A percentile compares a stretch with the other conserved stretches of the same genome.
These are phyloP conservation scores for Xylariomycetidae sp. DNA, from an alignment of 2,329 filamentous ascomycete genomes.

Conservation along the genomic window DNA sequence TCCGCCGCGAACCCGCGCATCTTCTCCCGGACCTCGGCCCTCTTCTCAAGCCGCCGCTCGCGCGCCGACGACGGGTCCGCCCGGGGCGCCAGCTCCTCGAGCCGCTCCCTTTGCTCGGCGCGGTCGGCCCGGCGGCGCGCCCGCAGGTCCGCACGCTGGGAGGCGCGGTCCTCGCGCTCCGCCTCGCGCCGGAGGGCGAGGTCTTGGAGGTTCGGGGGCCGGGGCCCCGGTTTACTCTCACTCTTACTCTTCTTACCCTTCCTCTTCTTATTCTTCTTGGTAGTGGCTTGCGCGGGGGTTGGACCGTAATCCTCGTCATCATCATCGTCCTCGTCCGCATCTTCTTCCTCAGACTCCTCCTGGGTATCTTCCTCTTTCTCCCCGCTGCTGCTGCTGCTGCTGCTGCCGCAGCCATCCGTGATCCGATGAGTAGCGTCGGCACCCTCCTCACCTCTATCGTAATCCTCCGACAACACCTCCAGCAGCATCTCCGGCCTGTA, in stretches of 20 bases:
- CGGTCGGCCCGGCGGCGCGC: conserved; percentile 61
- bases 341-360: background rate
- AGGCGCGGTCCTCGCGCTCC: conserved; percentile 43
- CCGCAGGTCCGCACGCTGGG: conserved; percentile 47
- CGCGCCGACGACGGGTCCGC: conserved; percentile 79
- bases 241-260: conserved; percentile 41
- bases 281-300: conserved; percentile 24
- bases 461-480: background rate
- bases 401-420: too few species aligned
- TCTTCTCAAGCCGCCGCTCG: conserved; percentile 85
- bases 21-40: conserved; percentile 63
- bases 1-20: conserved; percentile 70
- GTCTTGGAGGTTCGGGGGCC: conserved; percentile 70
- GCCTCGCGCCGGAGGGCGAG: conserved; percentile 57
- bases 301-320: conserved; percentile 56
- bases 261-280: conserved; percentile 18
- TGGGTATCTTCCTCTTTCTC: background rate
- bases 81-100: conserved; percentile 78
- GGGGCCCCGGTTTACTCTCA: conserved; percentile 41
- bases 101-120: conserved; percentile 60
- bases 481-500: conserved; percentile 73
- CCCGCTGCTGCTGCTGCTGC: too few species aligned
- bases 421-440: too few species aligned
- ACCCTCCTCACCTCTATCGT: background rate
- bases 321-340: conserved; percentile 24